phyloP scores from a whole-genome alignment of 2,329 filamentous ascomycete genomes.

The Stemphylium lycopersici region DNA sequence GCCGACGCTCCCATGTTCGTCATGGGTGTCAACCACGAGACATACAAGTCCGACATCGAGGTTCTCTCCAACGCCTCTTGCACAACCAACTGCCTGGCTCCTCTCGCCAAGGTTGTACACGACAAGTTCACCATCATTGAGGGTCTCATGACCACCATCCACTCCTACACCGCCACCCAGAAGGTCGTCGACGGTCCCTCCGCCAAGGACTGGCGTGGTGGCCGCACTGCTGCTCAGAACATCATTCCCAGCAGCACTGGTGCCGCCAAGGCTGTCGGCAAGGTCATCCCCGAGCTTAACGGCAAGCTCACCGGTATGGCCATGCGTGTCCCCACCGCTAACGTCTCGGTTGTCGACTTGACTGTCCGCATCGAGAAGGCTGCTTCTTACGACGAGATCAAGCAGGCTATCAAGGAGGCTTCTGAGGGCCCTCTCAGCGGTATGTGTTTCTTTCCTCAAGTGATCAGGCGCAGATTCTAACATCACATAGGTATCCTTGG shows the following conservation, averaged over 20 bases:
- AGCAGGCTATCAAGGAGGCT: constrained; percentile 83
- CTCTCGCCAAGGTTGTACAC: constrained; percentile 98
- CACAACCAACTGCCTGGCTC: constrained; percentile 99
- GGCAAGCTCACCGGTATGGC: constrained; percentile 99
- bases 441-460: constrained; percentile 52
- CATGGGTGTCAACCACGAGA: constrained; percentile 97
- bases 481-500: constrained; percentile 73
- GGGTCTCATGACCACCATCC: constrained; percentile 99
- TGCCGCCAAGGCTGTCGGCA: constrained; percentile 99
- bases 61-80: constrained; percentile 99
- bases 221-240: constrained; percentile 98
- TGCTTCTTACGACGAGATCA: constrained; percentile 90
- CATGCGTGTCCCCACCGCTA: constrained; percentile 97
- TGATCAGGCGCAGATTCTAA: constrained; percentile 21
- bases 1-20: constrained; percentile 99
- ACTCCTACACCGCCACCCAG: constrained; percentile 99
- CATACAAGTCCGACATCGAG: constrained; percentile 86
- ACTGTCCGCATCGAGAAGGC: constrained; percentile 93
- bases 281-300: constrained; percentile 97
- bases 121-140: constrained; percentile 98
- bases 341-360: constrained; percentile 98
- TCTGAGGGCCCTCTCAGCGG: constrained; percentile 85
- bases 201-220: constrained; percentile 98
- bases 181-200: constrained; percentile 99
- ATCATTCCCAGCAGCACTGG: constrained; percentile 99